Evolutionary conservation across 805 yeast species (phyloP), one percentile per base, ranked within the genome.

Genomic region (Starmera amethionina): DNA sequence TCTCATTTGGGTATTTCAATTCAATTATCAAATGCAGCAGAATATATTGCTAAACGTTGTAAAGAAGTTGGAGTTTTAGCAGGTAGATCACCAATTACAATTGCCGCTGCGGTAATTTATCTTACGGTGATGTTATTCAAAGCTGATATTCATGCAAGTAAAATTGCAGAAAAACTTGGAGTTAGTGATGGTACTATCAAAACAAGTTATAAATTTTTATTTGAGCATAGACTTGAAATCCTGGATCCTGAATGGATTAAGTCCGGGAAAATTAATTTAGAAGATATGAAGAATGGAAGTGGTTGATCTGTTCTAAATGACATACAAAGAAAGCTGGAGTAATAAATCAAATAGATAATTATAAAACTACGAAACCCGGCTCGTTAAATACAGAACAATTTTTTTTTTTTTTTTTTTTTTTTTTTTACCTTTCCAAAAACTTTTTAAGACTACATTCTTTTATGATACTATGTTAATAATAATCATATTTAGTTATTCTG

Each of bases 151-250:
- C 68, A 83, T 4, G 89, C 96, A 1, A 64, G 82, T 2, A 82
- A 77, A 54, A 90, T 93, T 42, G 85, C 95, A 11, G 96, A 87
- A 50, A 84, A 84, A 51, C 77, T 96, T 14, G 97, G 96, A 50
- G 97, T 93, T 15, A 84, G 95, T 53, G 98, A 93, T 58, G 97
- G 97, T 49, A 93, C 98, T 1, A 89, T 93, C 52, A 87, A 93
- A 60, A 85, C 96, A 2, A 80, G 93, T 35, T 93, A 87, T 58
- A 84, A 84, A 59, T 79, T 80, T 34, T 67, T 93, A 62, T 81
- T 75, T 55, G 88, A 84, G 46, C 86, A 82, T 45, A 75, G 74
- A 51, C 79, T 76, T 29, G 70, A 72, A 49, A 71, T 88, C 36
- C 72, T 88, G n/a, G 90, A 85, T 53, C 84, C 82, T 19, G 65